Base-by-base conservation (phyloP, 306 rosid genomes). In the Pueraria montana region DNA sequence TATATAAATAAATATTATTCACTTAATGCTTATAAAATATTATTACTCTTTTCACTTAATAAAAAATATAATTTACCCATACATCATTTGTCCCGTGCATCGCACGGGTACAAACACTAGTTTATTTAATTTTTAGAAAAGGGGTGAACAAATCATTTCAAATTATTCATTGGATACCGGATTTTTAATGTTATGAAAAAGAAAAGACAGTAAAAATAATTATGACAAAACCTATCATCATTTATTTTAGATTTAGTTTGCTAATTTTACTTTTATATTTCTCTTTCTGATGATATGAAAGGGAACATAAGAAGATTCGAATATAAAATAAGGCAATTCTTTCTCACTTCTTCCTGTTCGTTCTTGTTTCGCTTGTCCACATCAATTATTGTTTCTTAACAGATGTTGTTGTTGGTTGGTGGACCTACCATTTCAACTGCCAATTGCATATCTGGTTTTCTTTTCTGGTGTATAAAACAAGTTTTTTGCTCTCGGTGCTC, bases 391-490 rank as follows among this genome's bases (percentile, higher is more conserved):
- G 34, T 69, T 69, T 42, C 53, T 68, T n/a, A 11, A 69, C 74
- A 18, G 53, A 69, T 69, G 50, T 23, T 69, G 36, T 21, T 23
- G 53, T 69, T 69, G 74, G 74, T 69, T 69, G 74, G 73, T 67
- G 74, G 36, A 43, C 55, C 74, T 20, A 21, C 74, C 52, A 20
- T 68, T 68, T 20, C 74, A 68, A 38, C 49, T 20, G 52, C 53
- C 34, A 20, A 40, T 11, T 68, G 18, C 9, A 68, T n/a, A n/a
- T 40, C 16, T 66, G 1, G 38, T 14, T 12, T 63, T 59, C 1
- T 46, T 8, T 62, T 63, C n/a, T 17, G 45, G 24, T 34, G 70
- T 65, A 43, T 65, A 34, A 65, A 30, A 27, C 43, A 63, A 40
- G 10, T 6, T 9, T 40, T 63, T 67, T 18, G 2, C 13, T 38